Percentiles rank a stretch among this genome's conserved stretches.
These are phyloP conservation scores for Mucor lusitanicus DNA, from an alignment of 371 early-diverging fungal genomes.

Conservation along the genomic window DNA sequence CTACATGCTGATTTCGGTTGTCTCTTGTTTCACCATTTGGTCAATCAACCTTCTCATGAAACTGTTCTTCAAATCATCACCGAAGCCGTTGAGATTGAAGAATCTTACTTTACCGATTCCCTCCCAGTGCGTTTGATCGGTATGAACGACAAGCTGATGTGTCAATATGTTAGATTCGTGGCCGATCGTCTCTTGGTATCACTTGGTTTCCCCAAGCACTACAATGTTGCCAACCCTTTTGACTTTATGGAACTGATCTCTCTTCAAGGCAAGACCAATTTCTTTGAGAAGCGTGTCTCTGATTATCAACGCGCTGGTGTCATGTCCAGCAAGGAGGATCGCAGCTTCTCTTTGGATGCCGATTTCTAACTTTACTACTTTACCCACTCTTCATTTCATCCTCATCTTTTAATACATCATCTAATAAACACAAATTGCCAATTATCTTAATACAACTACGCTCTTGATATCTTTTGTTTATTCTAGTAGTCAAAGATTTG, in stretches of 20 bases:
- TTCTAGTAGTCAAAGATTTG: neutral
- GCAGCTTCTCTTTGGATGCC: constrained; percentile 77
- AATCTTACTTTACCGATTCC: constrained; percentile 95
- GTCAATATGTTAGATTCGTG: constrained; percentile 98
- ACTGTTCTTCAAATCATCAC: constrained; percentile 79
- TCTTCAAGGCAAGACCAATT: constrained; percentile 99
- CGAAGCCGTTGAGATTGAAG: constrained; percentile 95
- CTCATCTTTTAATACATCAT: neutral
- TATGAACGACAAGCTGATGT: constrained; percentile 97
- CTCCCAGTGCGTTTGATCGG: constrained; percentile 97
- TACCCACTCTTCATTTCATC: neutral
- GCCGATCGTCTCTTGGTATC: constrained; percentile 95
- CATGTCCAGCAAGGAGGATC: constrained; percentile 67
- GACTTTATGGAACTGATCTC: constrained; percentile 99
- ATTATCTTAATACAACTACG: neutral
- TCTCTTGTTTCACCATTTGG: constrained; percentile 85
- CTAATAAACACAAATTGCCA: neutral
- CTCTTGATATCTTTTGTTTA: neutral
- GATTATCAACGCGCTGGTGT: constrained; percentile 99
- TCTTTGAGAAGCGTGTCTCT: constrained; percentile 99
- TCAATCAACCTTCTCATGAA: constrained; percentile 76
- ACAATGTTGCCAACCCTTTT: constrained; percentile 94
- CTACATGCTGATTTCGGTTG: constrained; percentile 99
- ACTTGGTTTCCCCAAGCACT: constrained; percentile 87
- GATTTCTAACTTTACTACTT: constrained; percentile 56